These are phyloP conservation scores for Coniochaeta sp. DNA, from an alignment of 2,329 filamentous ascomycete species.

Conservation along the genomic window DNA sequence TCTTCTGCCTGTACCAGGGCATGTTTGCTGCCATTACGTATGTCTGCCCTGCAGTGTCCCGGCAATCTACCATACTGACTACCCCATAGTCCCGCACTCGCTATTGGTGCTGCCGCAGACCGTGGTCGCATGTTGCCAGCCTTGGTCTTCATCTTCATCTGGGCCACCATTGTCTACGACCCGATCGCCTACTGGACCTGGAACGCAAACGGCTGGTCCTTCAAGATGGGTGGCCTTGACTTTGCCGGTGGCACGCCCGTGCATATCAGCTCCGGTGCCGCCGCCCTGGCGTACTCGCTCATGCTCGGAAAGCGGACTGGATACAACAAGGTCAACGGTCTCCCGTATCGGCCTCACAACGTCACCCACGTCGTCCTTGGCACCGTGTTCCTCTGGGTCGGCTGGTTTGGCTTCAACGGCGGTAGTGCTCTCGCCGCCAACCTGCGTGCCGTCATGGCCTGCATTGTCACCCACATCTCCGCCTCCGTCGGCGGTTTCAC, in stretches of 20 bases:
- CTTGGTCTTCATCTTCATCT: slow-evolving; percentile 62
- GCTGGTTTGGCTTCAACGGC: slow-evolving; percentile 96
- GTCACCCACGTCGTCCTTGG: slow-evolving; percentile 68
- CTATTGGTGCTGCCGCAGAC: slow-evolving; percentile 54
- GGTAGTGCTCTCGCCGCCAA: slow-evolving; percentile 76
- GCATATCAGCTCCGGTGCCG: slow-evolving; percentile 65
- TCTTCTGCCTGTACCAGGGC: slow-evolving; percentile 82
- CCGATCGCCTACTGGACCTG: slow-evolving; percentile 73
- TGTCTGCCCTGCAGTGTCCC: slow-evolving; percentile 26
- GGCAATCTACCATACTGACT: neutral
- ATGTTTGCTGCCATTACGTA: slow-evolving; percentile 89
- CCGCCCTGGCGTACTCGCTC: slow-evolving; percentile 65
- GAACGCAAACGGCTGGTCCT: slow-evolving; percentile 68
- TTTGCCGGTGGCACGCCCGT: slow-evolving; percentile 72
- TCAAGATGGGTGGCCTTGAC: slow-evolving; percentile 61
- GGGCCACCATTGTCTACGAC: slow-evolving; percentile 66
- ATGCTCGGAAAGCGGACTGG: slow-evolving; percentile 65
- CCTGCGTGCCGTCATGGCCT: slow-evolving; percentile 82
- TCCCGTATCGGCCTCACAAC: slow-evolving; percentile 65
- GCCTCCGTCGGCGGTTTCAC: slow-evolving; percentile 75
- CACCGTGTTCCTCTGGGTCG: slow-evolving; percentile 78
- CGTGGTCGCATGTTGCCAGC: slow-evolving; percentile 55
- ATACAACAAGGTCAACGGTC: slow-evolving; percentile 53
- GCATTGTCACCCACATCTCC: slow-evolving; percentile 80
- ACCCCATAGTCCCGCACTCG: slow-evolving; percentile 41